Evolutionary conservation across 2,329 filamentous ascomycete species (phyloP), one percentile per base, ranked within the genome.

Genomic region (Xylariaceae sp.): DNA sequence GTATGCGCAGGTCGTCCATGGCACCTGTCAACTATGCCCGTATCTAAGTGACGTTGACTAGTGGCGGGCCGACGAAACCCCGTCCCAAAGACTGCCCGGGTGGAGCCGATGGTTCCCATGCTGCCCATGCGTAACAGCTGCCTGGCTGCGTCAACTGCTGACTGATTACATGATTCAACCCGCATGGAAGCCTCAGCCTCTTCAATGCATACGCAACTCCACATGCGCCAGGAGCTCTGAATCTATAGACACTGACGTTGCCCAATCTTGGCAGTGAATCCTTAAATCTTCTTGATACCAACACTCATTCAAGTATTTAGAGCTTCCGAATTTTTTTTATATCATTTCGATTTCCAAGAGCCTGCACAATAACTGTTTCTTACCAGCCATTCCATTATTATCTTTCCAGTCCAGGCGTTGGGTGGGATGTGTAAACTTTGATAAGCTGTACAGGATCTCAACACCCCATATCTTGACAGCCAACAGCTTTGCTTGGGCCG

Each of bases 141-240:
- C 23, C 4, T 4, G 9, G 59, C 53, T 62, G 60, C 60, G 57
- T 62, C 60, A 62, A 50, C 60, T 54, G 56, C 41, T 43, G 29
- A 49, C 40, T 29, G 12, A 12, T 37, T 10, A 29, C 26, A 5
- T 29, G n/a, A 7, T 16, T 10, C 14, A 37, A 37, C 32, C 32
- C 32, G n/a, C n/a, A n/a, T n/a, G n/a, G n/a, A 4, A 37, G 32
- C 32, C 14, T 37, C 32, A 16, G 32, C 32, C 32, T 37, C 32
- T 44, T 43, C 26, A 37, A 49, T 54, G 23, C 21, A 21, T 40
- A 2, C 41, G 18, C 44, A 51, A 48, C 45, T 54, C 57, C 48
- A 54, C 45, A 16, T 20, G 48, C 26, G 48, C 41, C 20, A 19
- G 47, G 45, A 20, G 37, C 29, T 54, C 42, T 42, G 45, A 56